A percentile compares a stretch with the other conserved stretches of the same genome.
These are phyloP conservation scores for Dichomitus squalens DNA, from an alignment of 1,284 basidiomycete species.

Conservation along the genomic window DNA sequence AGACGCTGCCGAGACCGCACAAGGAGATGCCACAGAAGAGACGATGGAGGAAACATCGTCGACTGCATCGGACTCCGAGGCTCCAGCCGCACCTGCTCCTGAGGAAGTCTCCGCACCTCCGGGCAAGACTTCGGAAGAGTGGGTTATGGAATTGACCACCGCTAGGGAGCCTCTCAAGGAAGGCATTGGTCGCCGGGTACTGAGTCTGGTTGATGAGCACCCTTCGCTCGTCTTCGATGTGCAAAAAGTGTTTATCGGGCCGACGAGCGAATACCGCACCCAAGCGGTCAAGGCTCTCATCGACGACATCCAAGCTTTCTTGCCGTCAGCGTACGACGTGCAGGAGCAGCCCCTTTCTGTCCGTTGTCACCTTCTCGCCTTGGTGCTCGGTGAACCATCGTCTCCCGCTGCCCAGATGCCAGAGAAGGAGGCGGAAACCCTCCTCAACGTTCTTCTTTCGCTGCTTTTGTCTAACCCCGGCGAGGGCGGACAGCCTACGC, in stretches of 20 bases:
- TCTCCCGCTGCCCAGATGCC: conserved; percentile 51
- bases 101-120: conserved; percentile 26
- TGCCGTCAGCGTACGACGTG: conserved; percentile 63
- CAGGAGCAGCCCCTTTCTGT: conserved; percentile 78
- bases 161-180: conserved; percentile 69
- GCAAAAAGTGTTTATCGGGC: conserved; percentile 75
- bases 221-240: conserved; percentile 90
- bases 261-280: conserved; percentile 59
- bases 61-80: conserved; percentile 1
- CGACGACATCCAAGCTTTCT: conserved; percentile 73
- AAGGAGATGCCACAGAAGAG: not conserved
- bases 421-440: conserved; percentile 45
- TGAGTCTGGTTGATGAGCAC: conserved; percentile 86
- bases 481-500: conserved; percentile 50
- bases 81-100: not conserved
- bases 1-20: not conserved
- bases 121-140: conserved; percentile 60
- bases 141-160: conserved; percentile 65
- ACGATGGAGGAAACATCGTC: conserved; percentile 16
- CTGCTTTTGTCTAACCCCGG: conserved; percentile 62
- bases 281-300: conserved; percentile 67
- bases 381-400: conserved; percentile 79
- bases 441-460: conserved; percentile 68
- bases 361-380: conserved; percentile 83
- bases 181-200: conserved; percentile 67